phyloP scores from a whole-genome alignment of 2,329 filamentous ascomycete genomes.

The Phialemoniopsis sp. region DNA sequence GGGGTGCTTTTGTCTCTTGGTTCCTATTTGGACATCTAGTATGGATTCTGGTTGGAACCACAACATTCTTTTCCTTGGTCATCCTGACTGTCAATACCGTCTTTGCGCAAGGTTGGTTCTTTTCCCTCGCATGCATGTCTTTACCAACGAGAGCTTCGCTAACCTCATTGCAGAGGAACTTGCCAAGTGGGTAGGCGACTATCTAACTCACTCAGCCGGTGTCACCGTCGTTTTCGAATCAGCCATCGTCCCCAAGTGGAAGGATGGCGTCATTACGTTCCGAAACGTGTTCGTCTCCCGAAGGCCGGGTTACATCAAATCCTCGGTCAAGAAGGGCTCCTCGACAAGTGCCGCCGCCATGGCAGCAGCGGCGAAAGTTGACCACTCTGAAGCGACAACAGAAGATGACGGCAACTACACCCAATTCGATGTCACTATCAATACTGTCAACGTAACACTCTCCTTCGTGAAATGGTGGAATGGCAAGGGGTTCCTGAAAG shows the following conservation, averaged over 20 bases:
- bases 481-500: constrained; percentile 82
- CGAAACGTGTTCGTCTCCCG: constrained; percentile 94
- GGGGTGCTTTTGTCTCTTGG: constrained; percentile 94
- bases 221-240: constrained; percentile 95
- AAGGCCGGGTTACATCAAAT: constrained; percentile 75
- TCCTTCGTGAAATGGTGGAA: constrained; percentile 99
- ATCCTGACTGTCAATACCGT: constrained; percentile 95
- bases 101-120: constrained; percentile 71
- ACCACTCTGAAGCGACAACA: constrained; percentile 36
- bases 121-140: too few species aligned
- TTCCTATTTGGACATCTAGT: constrained; percentile 88
- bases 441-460: constrained; percentile 91
- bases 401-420: constrained; percentile 92
- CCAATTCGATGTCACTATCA: constrained; percentile 92
- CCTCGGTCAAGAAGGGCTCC: constrained; percentile 89
- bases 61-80: constrained; percentile 89
- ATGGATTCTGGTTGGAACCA: constrained; percentile 95
- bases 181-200: constrained; percentile 90
- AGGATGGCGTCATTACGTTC: constrained; percentile 91
- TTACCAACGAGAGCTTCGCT: not conserved
- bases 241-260: constrained; percentile 95
- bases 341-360: constrained; percentile 79
- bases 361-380: constrained; percentile 66
- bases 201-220: constrained; percentile 89
- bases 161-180: constrained; percentile 66